These are phyloP conservation scores for Lasiodiplodia sp. DNA, from an alignment of 2,329 filamentous ascomycete genomes.

Conservation along the genomic window DNA sequence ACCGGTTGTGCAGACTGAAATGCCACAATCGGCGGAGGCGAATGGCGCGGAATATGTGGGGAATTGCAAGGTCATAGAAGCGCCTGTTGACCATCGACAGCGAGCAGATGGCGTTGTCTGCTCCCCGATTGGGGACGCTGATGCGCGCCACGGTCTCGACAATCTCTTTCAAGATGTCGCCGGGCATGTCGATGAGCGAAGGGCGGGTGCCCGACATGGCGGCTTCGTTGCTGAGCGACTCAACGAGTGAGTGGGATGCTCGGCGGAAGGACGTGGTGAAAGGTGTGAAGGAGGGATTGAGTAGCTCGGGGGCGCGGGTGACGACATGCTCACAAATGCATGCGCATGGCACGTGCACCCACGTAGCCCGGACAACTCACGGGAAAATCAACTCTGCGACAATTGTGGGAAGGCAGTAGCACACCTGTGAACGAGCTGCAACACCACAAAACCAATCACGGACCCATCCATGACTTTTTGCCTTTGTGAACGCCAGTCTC, in stretches of 20 bases:
- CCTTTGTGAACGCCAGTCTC: too few species aligned
- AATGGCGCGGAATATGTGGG: background rate
- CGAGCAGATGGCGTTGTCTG: background rate
- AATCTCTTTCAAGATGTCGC: background rate
- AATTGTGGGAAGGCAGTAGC: fast-evolving
- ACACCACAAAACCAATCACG: background rate
- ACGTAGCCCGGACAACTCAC: background rate
- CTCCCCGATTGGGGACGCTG: background rate
- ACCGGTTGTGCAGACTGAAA: background rate
- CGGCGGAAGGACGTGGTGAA: background rate
- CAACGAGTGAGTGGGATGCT: background rate
- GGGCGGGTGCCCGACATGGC: background rate
- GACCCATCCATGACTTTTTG: too few species aligned
- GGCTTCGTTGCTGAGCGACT: background rate
- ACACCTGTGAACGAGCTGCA: too few species aligned
- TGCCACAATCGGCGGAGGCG: background rate
- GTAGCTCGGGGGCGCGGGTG: background rate
- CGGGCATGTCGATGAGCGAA: background rate
- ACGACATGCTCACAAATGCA: background rate
- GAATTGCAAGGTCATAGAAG: background rate
- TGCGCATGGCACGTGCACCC: background rate
- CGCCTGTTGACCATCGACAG: background rate
- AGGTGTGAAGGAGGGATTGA: background rate
- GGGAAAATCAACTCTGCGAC: too few species aligned
- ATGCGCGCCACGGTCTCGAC: background rate